Conservation (phyloP, 495 filamentous ascomycete genomes). For the Tuber indicum region DNA sequence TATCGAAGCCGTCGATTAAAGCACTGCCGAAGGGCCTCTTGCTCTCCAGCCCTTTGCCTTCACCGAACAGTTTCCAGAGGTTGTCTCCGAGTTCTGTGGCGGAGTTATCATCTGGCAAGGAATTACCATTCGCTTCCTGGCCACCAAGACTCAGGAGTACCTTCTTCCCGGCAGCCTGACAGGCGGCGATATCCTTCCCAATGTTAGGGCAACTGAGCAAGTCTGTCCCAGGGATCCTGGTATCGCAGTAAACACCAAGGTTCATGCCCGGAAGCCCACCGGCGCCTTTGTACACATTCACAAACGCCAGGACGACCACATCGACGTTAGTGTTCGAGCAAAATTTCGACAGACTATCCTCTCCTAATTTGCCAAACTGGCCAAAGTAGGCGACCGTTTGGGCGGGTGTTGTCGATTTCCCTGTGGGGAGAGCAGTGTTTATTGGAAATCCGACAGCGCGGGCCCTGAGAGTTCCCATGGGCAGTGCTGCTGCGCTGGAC, state of each 20-base stretch:
- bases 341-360: constrained; percentile 48
- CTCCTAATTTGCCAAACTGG: not conserved
- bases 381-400: constrained; percentile 1
- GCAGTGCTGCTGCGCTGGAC: not conserved
- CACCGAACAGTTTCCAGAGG: constrained; percentile 55
- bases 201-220: constrained; percentile 54
- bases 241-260: constrained; percentile 50
- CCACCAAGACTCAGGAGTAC: constrained; percentile 62
- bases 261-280: constrained; percentile 30
- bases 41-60: constrained; percentile 24
- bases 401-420: not conserved
- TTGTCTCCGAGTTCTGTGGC: constrained; percentile 50
- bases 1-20: constrained; percentile 55
- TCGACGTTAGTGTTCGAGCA: constrained; percentile 57
- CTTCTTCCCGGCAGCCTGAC: constrained; percentile 53
- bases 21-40: constrained; percentile 51
- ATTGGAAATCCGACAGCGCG: not conserved
- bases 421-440: not conserved
- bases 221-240: constrained; percentile 57
- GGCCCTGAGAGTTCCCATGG: not conserved
- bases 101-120: constrained; percentile 51
- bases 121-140: constrained; percentile 49
- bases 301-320: constrained; percentile 62
- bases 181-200: constrained; percentile 53
- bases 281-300: constrained; percentile 58